Evolutionary conservation across 495 filamentous ascomycete genomes (phyloP).

Genomic region (Talaromyces stipitatus): DNA sequence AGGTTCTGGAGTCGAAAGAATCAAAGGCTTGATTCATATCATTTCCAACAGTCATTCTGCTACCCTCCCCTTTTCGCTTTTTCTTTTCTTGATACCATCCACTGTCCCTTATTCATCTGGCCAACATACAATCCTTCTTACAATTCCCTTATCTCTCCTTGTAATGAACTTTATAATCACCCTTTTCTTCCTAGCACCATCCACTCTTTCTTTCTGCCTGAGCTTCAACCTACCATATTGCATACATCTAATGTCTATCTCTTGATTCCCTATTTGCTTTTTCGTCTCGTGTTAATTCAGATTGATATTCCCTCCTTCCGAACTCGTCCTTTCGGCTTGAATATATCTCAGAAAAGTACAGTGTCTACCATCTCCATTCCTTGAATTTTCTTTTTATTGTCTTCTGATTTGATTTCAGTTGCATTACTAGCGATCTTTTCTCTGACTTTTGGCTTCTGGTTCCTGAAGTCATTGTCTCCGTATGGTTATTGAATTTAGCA

Average conservation of each 20-base stretch:
- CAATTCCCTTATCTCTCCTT: neutral
- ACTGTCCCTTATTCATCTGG: neutral
- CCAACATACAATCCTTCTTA: neutral
- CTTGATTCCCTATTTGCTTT: constrained; percentile 1
- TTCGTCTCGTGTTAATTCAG: neutral
- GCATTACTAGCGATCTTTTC: neutral
- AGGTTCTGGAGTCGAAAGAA: constrained; percentile 33
- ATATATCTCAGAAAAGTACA: neutral
- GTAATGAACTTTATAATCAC: neutral
- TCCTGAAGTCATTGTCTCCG: too few relatives aligned
- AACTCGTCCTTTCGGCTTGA: neutral
- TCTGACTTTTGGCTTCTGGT: neutral
- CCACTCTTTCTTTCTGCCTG: neutral
- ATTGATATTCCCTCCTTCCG: neutral
- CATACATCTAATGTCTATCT: neutral
- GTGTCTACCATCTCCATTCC: neutral
- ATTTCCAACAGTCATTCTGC: neutral
- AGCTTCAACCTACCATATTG: neutral
- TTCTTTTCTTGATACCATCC: neutral
- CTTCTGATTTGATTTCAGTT: neutral
- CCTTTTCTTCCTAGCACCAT: neutral
- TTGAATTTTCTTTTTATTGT: neutral
- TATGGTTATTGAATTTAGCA: too few relatives aligned
- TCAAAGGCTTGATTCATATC: neutral
- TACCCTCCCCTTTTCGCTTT: neutral